phyloP scores from a whole-genome alignment of 257 asterid genomes.

The Fraxinus cuspidata region DNA sequence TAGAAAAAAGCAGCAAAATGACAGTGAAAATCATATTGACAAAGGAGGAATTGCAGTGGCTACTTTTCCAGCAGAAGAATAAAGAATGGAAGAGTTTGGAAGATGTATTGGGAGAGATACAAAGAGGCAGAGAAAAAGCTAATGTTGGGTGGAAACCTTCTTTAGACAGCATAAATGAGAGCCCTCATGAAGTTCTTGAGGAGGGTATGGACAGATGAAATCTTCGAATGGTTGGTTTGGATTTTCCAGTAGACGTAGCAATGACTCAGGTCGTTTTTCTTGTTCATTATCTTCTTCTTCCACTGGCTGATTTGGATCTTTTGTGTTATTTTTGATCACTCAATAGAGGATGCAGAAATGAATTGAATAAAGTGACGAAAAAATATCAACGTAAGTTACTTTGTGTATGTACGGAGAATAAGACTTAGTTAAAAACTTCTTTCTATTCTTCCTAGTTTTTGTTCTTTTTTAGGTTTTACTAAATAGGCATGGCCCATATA shows the following conservation, averaged over 20 bases:
- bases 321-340: neutral
- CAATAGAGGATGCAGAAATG: neutral
- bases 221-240: neutral
- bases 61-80: neutral
- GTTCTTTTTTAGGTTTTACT: neutral
- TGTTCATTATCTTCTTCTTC: neutral
- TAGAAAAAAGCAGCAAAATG: neutral
- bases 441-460: neutral
- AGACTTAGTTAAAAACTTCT: neutral
- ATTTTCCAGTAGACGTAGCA: neutral
- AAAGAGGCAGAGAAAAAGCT: neutral
- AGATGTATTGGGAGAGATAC: conserved; percentile 1
- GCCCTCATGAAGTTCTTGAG: neutral
- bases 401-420: too few species aligned
- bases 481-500: neutral
- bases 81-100: neutral
- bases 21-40: conserved; percentile 1
- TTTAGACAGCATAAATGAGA: conserved; percentile 3
- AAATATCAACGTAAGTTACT: too few species aligned
- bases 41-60: conserved; percentile 12
- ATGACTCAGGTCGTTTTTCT: too few species aligned
- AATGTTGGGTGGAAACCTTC: conserved; percentile 2
- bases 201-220: neutral
- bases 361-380: too few species aligned
- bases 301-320: too few species aligned